Evolutionary conservation across 495 filamentous ascomycete species (phyloP).

Genomic region (Aspergillus asperescens): DNA sequence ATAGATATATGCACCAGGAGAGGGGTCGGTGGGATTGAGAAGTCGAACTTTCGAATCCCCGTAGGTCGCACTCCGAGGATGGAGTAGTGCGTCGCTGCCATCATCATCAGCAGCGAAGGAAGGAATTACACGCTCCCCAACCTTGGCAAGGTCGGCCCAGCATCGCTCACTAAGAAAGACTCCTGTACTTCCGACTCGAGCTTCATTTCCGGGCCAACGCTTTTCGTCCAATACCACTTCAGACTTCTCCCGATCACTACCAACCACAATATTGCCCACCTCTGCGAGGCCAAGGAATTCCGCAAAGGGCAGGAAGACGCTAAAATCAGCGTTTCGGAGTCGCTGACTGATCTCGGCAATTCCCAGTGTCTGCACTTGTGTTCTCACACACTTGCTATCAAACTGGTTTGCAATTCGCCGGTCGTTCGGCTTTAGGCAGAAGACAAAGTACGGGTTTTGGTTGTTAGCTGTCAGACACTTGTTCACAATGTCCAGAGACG

Average conservation of each 20-base stretch:
- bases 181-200: conserved; percentile 82
- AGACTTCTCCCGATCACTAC: conserved; percentile 88
- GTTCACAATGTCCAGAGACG: conserved; percentile 82
- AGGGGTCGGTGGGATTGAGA: conserved; percentile 52
- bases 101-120: conserved; percentile 49
- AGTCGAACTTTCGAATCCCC: conserved; percentile 67
- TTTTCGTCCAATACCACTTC: conserved; percentile 84
- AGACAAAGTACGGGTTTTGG: conserved; percentile 90
- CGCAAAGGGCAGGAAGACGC: conserved; percentile 88
- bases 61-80: conserved; percentile 42
- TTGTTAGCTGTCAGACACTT: conserved; percentile 73
- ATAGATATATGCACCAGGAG: conserved; percentile 59
- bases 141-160: conserved; percentile 82
- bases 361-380: conserved; percentile 90
- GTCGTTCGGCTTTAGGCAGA: conserved; percentile 97
- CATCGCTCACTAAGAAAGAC: conserved; percentile 93
- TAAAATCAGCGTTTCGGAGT: conserved; percentile 88
- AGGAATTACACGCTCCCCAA: conserved; percentile 60
- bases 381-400: conserved; percentile 94
- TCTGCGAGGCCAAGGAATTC: conserved; percentile 91
- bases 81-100: conserved; percentile 37
- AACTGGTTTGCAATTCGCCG: conserved; percentile 97
- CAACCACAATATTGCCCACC: conserved; percentile 74
- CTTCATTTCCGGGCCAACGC: conserved; percentile 88
- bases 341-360: conserved; percentile 96